phyloP scores from a whole-genome alignment of 495 filamentous ascomycete genomes.

The Tetracladium marchalianum region DNA sequence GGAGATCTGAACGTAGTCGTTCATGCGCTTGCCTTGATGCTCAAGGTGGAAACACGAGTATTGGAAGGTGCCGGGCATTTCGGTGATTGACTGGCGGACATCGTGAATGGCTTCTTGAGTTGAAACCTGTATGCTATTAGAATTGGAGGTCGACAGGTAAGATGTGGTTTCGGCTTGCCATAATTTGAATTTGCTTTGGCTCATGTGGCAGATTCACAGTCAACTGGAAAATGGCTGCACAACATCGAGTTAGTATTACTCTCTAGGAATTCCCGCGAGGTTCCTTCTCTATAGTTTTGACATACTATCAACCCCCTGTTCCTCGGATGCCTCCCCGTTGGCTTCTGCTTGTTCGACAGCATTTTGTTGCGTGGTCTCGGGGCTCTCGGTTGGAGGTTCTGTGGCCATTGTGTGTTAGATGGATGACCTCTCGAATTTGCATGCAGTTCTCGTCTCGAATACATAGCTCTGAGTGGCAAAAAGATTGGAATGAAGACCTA shows the following conservation, averaged over 20 bases:
- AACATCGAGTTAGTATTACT: not conserved
- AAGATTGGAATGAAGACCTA: not conserved
- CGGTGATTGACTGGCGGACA: slow-evolving; percentile 91
- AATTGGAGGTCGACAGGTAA: slow-evolving; percentile 1
- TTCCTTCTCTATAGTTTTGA: not conserved
- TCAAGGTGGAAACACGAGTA: slow-evolving; percentile 99
- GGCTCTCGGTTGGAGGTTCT: slow-evolving; percentile 3
- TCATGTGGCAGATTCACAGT: slow-evolving; percentile 76
- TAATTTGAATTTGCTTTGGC: slow-evolving; percentile 70
- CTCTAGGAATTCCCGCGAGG: not conserved
- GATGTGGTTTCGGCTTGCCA: slow-evolving; percentile 40
- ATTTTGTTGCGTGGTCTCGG: slow-evolving; percentile 6
- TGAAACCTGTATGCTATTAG: slow-evolving; percentile 53
- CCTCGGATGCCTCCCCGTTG: slow-evolving; percentile 9
- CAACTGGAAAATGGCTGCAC: slow-evolving; percentile 56
- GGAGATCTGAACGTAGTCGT: slow-evolving; percentile 89
- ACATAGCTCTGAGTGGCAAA: not conserved
- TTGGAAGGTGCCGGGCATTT: slow-evolving; percentile 85
- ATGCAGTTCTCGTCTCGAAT: too few relatives aligned
- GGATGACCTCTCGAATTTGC: not conserved
- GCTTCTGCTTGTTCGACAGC: slow-evolving; percentile 17
- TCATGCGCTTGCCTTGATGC: slow-evolving; percentile 72
- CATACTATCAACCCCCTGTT: slow-evolving; percentile 19
- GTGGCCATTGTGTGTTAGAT: not conserved
- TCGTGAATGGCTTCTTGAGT: slow-evolving; percentile 95